Percentiles rank a stretch among this genome's conserved stretches.
Evolutionary conservation across 805 yeast genomes (phyloP).

Genomic region (Starmerella geochares): DNA sequence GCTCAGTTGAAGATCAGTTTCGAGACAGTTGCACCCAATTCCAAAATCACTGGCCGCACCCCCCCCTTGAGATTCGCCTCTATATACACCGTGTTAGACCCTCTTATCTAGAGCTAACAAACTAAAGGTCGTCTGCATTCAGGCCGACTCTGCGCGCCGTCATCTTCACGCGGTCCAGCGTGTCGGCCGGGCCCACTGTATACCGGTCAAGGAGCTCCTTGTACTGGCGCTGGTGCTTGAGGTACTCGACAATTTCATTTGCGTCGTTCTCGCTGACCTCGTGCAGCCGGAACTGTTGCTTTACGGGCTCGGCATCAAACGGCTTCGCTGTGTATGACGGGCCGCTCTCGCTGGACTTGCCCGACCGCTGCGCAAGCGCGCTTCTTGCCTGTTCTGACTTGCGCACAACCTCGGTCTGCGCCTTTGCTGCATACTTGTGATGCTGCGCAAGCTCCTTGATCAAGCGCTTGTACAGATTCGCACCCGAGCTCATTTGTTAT

Average conservation of each 20-base stretch:
- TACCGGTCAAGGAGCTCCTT: slow-evolving; percentile 72
- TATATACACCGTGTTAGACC: too few relatives aligned
- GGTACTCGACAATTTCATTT: slow-evolving; percentile 47
- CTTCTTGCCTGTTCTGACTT: slow-evolving; percentile 6
- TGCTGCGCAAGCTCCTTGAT: slow-evolving; percentile 14
- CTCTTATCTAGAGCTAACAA: too few relatives aligned
- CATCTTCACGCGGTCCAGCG: slow-evolving; percentile 62
- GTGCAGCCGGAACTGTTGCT: slow-evolving; percentile 43
- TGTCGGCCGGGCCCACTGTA: slow-evolving; percentile 68
- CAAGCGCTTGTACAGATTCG: slow-evolving; percentile 7
- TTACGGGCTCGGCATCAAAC: slow-evolving; percentile 36
- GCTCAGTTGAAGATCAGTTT: too few relatives aligned
- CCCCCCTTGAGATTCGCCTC: too few relatives aligned
- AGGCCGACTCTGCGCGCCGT: slow-evolving; percentile 89
- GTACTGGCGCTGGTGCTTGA: slow-evolving; percentile 66
- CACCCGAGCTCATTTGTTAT: slow-evolving; percentile 35
- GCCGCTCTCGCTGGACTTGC: background rate
- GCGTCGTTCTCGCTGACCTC: slow-evolving; percentile 10
- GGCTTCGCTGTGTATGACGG: slow-evolving; percentile 10
- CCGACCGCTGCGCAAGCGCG: slow-evolving; percentile 7
- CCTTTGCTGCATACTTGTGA: slow-evolving; percentile 13
- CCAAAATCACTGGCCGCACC: too few relatives aligned
- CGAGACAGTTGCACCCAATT: too few relatives aligned
- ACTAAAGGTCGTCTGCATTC: slow-evolving; percentile 30
- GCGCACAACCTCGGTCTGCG: slow-evolving; percentile 12